phyloP scores from a whole-genome alignment of 2,329 filamentous ascomycete species.

The Colletotrichum tanaceti region DNA sequence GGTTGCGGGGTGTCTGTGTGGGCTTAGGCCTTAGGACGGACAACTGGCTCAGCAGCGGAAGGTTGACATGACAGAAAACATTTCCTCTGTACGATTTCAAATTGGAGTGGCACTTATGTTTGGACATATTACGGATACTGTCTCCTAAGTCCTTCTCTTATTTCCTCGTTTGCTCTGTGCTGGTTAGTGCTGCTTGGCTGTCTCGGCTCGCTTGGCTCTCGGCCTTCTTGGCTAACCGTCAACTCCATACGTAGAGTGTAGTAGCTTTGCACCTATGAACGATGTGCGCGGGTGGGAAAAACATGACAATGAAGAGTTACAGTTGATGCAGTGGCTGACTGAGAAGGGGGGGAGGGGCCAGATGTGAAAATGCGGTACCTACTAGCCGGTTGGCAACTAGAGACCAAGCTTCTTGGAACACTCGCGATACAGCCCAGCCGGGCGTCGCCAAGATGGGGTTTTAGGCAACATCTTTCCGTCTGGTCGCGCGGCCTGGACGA shows the following conservation, averaged over 20 bases:
- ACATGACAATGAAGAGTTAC: too few relatives aligned
- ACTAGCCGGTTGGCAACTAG: neutral
- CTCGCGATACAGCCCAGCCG: neutral
- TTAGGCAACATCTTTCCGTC: neutral
- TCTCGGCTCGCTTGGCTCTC: neutral
- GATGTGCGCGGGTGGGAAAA: neutral
- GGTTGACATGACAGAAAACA: too few relatives aligned
- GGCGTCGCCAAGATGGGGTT: neutral
- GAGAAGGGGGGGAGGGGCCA: neutral
- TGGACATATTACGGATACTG: too few relatives aligned
- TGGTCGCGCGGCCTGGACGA: neutral
- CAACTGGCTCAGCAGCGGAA: neutral
- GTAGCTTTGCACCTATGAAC: neutral
- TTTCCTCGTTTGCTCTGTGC: neutral
- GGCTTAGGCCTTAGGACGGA: neutral
- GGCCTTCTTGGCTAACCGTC: too few relatives aligned
- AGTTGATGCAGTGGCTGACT: too few relatives aligned
- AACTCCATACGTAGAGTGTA: too few relatives aligned
- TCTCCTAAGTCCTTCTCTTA: too few relatives aligned
- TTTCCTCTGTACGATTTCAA: too few relatives aligned
- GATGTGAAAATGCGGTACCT: too few relatives aligned
- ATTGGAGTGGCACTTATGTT: too few relatives aligned
- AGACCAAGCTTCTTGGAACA: neutral
- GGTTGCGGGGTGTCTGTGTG: neutral
- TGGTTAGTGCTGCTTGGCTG: neutral